Evolutionary conservation across 1,284 basidiomycete genomes (phyloP).

Genomic region (Tetrapyrgos nigripes): DNA sequence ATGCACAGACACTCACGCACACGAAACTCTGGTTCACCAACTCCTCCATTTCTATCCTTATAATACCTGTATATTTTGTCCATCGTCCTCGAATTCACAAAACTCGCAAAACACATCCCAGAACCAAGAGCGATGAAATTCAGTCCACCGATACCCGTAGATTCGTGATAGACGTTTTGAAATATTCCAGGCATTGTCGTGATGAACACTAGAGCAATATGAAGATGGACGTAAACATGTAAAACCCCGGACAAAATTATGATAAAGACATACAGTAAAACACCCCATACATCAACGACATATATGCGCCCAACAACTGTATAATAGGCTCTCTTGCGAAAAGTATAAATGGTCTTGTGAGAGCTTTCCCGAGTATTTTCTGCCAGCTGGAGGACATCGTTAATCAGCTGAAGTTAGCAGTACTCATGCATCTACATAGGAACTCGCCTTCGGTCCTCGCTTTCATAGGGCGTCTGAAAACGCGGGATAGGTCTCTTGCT

Average conservation of each 20-base stretch:
- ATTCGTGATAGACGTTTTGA: constrained; percentile 53
- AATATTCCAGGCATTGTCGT: constrained; percentile 74
- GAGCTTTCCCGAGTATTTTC: constrained; percentile 44
- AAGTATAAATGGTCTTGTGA: constrained; percentile 47
- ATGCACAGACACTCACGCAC: constrained; percentile 40
- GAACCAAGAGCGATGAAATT: constrained; percentile 71
- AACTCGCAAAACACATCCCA: constrained; percentile 58
- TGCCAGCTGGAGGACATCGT: constrained; percentile 41
- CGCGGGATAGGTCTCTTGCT: constrained; percentile 15
- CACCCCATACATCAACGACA: constrained; percentile 53
- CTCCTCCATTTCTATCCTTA: constrained; percentile 55
- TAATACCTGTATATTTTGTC: constrained; percentile 61
- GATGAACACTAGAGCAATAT: constrained; percentile 49
- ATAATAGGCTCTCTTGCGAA: constrained; percentile 48
- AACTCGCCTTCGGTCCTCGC: constrained; percentile 1
- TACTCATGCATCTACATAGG: not conserved
- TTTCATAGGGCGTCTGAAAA: constrained; percentile 54
- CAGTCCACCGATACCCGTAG: constrained; percentile 62
- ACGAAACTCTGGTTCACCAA: constrained; percentile 65
- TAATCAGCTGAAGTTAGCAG: not conserved
- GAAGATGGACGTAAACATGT: too few relatives aligned
- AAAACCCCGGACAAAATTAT: too few relatives aligned
- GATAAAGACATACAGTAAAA: constrained; percentile 54
- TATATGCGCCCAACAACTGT: constrained; percentile 49
- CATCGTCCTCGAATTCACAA: constrained; percentile 62